Evolutionary conservation across 176 grass and related monocot genomes (phyloP).

Genomic region (Zizania latifolia): DNA sequence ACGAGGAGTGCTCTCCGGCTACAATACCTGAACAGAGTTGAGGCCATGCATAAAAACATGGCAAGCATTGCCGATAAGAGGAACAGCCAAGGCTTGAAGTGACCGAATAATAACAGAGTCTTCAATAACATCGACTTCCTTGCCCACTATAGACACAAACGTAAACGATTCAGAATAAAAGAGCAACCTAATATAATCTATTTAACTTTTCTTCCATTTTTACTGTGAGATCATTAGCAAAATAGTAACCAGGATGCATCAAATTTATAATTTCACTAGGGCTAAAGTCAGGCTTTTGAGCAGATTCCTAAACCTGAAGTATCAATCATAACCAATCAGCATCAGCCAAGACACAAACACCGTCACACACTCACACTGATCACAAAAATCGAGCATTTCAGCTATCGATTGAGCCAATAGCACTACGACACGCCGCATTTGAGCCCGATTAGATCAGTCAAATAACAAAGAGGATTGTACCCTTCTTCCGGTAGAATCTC

Average conservation of each 20-base stretch:
- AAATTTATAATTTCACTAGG: neutral
- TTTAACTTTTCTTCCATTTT: neutral
- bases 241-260: neutral
- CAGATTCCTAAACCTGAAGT: neutral
- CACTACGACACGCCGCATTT: neutral
- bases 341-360: neutral
- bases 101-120: conserved; percentile 66
- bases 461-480: conserved; percentile 1
- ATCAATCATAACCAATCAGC: neutral
- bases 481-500: conserved; percentile 76
- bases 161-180: neutral
- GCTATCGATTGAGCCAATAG: neutral
- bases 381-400: neutral
- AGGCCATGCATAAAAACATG: conserved; percentile 97
- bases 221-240: no score
- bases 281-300: neutral
- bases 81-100: conserved; percentile 71
- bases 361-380: neutral
- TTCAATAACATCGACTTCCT: conserved; percentile 55
- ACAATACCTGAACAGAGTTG: conserved; percentile 79
- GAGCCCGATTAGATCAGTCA: neutral
- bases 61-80: conserved; percentile 78
- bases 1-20: neutral
- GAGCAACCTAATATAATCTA: neutral
- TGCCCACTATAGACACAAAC: conserved; percentile 43